Evolutionary conservation across 148 eudicot species (phyloP).

Genomic region (Rhododendron mucronatum): DNA sequence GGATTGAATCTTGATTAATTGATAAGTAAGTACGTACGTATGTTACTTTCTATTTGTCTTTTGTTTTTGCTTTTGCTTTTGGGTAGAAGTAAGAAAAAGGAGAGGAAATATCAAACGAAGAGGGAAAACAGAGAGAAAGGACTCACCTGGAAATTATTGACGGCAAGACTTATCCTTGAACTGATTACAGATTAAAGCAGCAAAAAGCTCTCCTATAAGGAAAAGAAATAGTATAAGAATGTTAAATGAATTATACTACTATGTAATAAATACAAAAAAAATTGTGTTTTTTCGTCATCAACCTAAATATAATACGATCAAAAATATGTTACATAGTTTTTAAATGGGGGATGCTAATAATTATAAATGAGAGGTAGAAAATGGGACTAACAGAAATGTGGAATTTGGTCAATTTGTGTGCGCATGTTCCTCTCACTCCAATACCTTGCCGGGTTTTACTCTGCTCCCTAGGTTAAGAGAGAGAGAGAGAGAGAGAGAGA

Average conservation of each 20-base stretch:
- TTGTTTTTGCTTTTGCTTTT: too few relatives aligned
- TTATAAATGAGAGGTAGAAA: background rate
- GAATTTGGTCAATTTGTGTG: background rate
- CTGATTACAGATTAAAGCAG: background rate
- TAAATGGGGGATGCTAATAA: background rate
- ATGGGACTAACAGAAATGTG: background rate
- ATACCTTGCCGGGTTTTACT: background rate
- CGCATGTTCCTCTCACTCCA: background rate
- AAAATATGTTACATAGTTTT: background rate
- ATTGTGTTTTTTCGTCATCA: too few relatives aligned
- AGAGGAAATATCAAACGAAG: background rate
- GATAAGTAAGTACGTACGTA: too few relatives aligned
- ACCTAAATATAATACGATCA: background rate
- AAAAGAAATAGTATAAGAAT: background rate
- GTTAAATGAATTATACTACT: background rate
- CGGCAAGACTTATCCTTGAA: background rate
- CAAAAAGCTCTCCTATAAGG: too few relatives aligned
- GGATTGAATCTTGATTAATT: too few relatives aligned
- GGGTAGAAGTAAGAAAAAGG: background rate
- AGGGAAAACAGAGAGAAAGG: background rate
- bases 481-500: background rate
- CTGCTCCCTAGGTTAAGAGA: background rate
- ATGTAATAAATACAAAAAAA: background rate
- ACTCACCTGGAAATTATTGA: background rate
- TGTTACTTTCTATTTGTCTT: background rate